phyloP scores from a whole-genome alignment of 2,329 filamentous ascomycete species.

The Paecilomyces variotii region DNA sequence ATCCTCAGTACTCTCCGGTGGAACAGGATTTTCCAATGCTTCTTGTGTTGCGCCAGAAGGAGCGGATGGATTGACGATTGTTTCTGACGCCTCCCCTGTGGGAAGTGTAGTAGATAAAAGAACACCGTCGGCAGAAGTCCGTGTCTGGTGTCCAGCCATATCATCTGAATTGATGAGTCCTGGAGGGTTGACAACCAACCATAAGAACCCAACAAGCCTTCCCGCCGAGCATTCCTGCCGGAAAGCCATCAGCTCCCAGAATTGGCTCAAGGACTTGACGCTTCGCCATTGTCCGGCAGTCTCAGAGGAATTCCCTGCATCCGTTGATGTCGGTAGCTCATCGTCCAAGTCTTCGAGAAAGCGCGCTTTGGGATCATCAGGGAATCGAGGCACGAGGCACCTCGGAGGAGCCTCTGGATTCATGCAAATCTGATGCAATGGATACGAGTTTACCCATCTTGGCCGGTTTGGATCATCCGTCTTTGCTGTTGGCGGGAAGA shows the following conservation, averaged over 20 bases:
- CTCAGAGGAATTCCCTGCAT: slow-evolving; percentile 31
- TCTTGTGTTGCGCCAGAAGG: not conserved
- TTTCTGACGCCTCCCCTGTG: not conserved
- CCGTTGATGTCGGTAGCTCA: slow-evolving; percentile 48
- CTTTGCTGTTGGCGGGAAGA: slow-evolving; percentile 54
- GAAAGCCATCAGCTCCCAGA: slow-evolving; percentile 98
- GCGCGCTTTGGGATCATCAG: slow-evolving; percentile 89
- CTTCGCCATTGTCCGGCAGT: slow-evolving; percentile 69
- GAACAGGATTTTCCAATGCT: not conserved
- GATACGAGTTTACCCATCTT: slow-evolving; percentile 54
- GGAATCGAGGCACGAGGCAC: slow-evolving; percentile 81
- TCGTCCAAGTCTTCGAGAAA: slow-evolving; percentile 86
- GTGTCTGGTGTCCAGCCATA: slow-evolving; percentile 10
- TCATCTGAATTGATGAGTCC: slow-evolving; percentile 29
- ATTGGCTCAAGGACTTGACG: slow-evolving; percentile 75
- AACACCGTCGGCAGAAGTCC: slow-evolving; percentile 2
- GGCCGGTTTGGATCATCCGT: slow-evolving; percentile 28
- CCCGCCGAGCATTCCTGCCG: slow-evolving; percentile 93
- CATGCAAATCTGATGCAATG: slow-evolving; percentile 66
- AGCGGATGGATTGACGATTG: not conserved
- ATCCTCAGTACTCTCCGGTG: not conserved
- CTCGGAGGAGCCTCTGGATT: slow-evolving; percentile 63
- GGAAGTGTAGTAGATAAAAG: not conserved
- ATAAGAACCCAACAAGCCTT: slow-evolving; percentile 85
- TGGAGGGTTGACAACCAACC: slow-evolving; percentile 72